Evolutionary conservation across 805 yeast species (phyloP), one percentile per base, ranked within the genome.

Genomic region (Barnettozyma californica): DNA sequence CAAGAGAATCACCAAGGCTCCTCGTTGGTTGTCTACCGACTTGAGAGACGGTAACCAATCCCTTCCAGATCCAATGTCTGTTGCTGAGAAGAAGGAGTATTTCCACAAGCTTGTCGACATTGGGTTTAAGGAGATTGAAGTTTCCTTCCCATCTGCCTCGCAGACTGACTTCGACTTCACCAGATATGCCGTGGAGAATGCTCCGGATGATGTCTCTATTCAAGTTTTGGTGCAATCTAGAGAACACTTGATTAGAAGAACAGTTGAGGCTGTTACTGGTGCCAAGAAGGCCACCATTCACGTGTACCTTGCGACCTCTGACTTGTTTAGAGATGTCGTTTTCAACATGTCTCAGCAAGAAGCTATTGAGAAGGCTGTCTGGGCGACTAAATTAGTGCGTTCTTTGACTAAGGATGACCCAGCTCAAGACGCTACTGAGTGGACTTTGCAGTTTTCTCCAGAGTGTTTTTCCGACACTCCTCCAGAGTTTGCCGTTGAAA

Each of bases 121-220:
- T 49, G 92, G 92, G 2, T 84, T 84, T 70, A 84, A 84, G 62
- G 92, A 84, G 68, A 84, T 84, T 58, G 92, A 84, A 66, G 92
- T 84, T 42, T 73, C 88, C 3, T 84, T 84, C 69, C 92, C 92
- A 9, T 81, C 88, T 26, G 91, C 91, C 3, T 84, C 90, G 4
- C 91, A 84, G 63, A 83, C 88, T 7, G 92, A 84, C 68, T 84
- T 84, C 60, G 92, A 84, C 66, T 84, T 84, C 71, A 84, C 92
- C 20, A 72, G 90, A 51, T 84, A 79, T 58, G 91, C 90, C 7
- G 89, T 84, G 40, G 87, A 83, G 63, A 78, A 80, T 58, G 86
- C 88, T 26, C 92, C 92, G 10, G 84, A 75, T 18, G 92, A 84
- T 60, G 91, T 84, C 19, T 65, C 75, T 37, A 80, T 84, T 57